Evolutionary conservation across 305 asterid species (phyloP), one percentile per base, ranked within the genome.

Genomic region (Lippia alba): DNA sequence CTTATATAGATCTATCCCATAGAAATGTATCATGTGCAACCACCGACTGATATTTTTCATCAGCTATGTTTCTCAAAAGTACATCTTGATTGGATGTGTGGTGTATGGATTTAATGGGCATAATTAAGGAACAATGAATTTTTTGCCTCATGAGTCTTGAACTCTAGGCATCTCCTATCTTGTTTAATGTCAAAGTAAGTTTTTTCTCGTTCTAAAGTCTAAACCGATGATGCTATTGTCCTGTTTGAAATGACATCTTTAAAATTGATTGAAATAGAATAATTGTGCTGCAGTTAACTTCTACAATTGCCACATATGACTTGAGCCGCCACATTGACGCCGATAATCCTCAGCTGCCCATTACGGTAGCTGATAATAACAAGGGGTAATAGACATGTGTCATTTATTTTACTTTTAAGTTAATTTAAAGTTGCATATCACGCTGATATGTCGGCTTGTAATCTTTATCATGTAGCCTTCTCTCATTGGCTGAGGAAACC

Each of bases 401-500:
- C 74, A 67, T 30, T 30, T 61, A 18, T 39, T 66, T 33, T 61
- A 48, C 24, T 5, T 64, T 36, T 4, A 17, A 49, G 55, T 48
- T 67, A 16, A 41, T 30, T 67, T 34, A 33, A 39, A 32, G 60
- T 58, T 62, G 49, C 48, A 58, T 53, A 48, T 63, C 45, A 30
- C 9, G 18, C 71, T 68, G 65, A 71, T 71, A 36, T 64, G 48
- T 33, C 33, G 12, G 39, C 40, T 45, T 66, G 56, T 9, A 32
- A 24, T 69, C 32, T 65, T 24, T 30, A 40, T 63, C 59, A 36
- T 73, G 40, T 57, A 85, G 91, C 60, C 72, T 85, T 66, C 50
- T 74, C 40, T 14, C 65, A 44, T 63, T 79, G 64, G 91, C 86
- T 18, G 81, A 74, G 74, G 83, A 82, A 73, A 80, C 74, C 54